Evolutionary conservation across 768 basidiomycete genomes (phyloP).

Genomic region (Leccinum disarticulatum): DNA sequence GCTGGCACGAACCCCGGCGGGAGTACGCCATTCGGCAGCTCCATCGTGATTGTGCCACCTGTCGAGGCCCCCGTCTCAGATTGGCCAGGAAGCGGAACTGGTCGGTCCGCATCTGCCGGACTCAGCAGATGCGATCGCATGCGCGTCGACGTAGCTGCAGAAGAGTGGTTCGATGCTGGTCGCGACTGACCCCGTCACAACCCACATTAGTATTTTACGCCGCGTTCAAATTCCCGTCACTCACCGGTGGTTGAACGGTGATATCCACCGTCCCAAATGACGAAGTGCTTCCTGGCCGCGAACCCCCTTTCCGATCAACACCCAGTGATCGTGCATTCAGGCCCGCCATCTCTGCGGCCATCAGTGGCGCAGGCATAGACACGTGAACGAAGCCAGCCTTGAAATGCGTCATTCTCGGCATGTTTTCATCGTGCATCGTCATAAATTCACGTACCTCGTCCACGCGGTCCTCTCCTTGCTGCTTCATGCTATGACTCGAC

Average conservation of each 20-base stretch:
- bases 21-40: constrained; percentile 27
- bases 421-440: constrained; percentile 3
- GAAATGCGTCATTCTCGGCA: constrained; percentile 10
- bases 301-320: constrained; percentile 19
- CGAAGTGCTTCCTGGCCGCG: constrained; percentile 31
- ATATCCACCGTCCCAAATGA: constrained; percentile 34
- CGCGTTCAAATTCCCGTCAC: constrained; percentile 4
- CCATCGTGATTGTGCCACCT: constrained; percentile 24
- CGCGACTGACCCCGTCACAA: constrained; percentile 33
- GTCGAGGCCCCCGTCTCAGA: constrained; percentile 5
- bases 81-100: constrained; percentile 31
- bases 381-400: constrained; percentile 37
- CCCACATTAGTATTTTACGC: constrained; percentile 6
- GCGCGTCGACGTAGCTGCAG: constrained; percentile 25
- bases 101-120: constrained; percentile 41
- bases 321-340: constrained; percentile 26
- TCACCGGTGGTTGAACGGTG: constrained; percentile 33
- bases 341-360: constrained; percentile 23
- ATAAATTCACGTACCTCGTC: constrained; percentile 31
- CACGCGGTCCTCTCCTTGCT: constrained; percentile 36
- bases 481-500: constrained; percentile 31
- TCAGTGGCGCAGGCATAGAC: constrained; percentile 33
- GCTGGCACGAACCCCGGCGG: constrained; percentile 40
- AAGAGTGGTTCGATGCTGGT: constrained; percentile 39
- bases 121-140: constrained; percentile 35